Percentiles rank a stretch among this genome's conserved stretches.
Evolutionary conservation across 1,284 basidiomycete species (phyloP).

Genomic region (Bondarzewia mesenterica): DNA sequence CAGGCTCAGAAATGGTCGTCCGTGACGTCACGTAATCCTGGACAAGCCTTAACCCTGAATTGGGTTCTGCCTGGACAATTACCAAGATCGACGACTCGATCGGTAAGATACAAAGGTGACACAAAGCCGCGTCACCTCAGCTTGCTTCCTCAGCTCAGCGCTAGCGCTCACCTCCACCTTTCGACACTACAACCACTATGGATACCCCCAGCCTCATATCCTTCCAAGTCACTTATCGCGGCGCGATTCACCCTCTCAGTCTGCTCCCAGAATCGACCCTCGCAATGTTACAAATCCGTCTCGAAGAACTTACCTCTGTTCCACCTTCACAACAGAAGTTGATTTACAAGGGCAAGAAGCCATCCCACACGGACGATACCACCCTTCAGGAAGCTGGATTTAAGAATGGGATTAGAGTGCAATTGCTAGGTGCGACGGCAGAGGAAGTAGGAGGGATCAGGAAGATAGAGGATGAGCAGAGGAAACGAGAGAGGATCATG

Average conservation of each 20-base stretch:
- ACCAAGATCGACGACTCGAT: no score
- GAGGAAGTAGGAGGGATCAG: slow-evolving; percentile 48
- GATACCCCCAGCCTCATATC: neutral
- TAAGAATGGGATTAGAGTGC: slow-evolving; percentile 54
- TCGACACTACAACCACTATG: no score
- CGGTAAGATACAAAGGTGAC: no score
- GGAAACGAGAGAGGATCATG: slow-evolving; percentile 47
- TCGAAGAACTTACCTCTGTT: slow-evolving; percentile 47
- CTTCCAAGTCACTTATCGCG: neutral
- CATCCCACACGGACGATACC: slow-evolving; percentile 21
- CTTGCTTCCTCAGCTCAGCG: no score
- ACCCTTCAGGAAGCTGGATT: slow-evolving; percentile 47
- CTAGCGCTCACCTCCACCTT: no score
- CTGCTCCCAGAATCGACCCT: neutral
- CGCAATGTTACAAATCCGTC: slow-evolving; percentile 4
- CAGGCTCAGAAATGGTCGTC: no score
- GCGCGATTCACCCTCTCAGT: neutral
- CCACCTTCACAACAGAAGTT: slow-evolving; percentile 61
- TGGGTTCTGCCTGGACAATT: no score
- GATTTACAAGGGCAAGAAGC: slow-evolving; percentile 61
- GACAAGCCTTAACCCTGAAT: no score
- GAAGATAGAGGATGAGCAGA: slow-evolving; percentile 47
- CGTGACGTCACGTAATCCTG: no score
- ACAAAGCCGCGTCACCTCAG: no score
- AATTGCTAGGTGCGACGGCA: slow-evolving; percentile 56